These are phyloP conservation scores for Phaeosphaeria sp. DNA, from an alignment of 2,329 filamentous ascomycete species.

Conservation along the genomic window DNA sequence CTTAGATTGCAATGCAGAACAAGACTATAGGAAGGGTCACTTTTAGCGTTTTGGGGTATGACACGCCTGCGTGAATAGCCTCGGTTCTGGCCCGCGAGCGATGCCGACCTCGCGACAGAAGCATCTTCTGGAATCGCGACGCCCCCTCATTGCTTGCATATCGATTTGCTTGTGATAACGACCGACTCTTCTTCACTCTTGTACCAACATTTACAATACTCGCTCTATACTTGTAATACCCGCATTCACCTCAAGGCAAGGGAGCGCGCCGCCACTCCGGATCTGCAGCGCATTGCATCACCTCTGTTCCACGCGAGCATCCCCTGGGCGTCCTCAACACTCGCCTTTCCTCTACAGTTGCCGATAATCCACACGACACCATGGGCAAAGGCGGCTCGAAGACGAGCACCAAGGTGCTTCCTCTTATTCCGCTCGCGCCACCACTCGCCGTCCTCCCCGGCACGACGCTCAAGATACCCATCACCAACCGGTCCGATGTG, in stretches of 20 bases:
- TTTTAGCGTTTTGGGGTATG: no score
- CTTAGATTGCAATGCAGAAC: no score
- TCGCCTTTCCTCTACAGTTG: neutral
- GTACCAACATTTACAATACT: neutral
- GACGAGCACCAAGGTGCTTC: conserved; percentile 57
- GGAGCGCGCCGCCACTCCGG: conserved; percentile 2
- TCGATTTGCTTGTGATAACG: neutral
- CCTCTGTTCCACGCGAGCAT: conserved; percentile 1
- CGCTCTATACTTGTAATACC: neutral
- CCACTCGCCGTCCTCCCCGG: conserved; percentile 85
- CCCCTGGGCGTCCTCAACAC: neutral
- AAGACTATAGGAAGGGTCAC: no score
- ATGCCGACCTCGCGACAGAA: conserved; percentile 10
- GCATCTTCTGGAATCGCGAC: conserved; percentile 26
- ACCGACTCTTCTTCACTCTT: neutral
- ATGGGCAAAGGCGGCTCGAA: conserved; percentile 48
- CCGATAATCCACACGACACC: conserved; percentile 6
- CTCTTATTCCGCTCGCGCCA: conserved; percentile 82
- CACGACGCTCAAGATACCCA: conserved; percentile 81
- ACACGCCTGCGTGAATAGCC: neutral
- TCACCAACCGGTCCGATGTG: conserved; percentile 84
- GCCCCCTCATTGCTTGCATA: neutral
- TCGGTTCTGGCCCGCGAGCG: conserved; percentile 1
- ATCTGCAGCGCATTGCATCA: conserved; percentile 8
- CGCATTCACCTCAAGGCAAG: neutral